These are phyloP conservation scores for Aspergillaceae sp. DNA, from an alignment of 2,329 filamentous ascomycete genomes.

Conservation along the genomic window DNA sequence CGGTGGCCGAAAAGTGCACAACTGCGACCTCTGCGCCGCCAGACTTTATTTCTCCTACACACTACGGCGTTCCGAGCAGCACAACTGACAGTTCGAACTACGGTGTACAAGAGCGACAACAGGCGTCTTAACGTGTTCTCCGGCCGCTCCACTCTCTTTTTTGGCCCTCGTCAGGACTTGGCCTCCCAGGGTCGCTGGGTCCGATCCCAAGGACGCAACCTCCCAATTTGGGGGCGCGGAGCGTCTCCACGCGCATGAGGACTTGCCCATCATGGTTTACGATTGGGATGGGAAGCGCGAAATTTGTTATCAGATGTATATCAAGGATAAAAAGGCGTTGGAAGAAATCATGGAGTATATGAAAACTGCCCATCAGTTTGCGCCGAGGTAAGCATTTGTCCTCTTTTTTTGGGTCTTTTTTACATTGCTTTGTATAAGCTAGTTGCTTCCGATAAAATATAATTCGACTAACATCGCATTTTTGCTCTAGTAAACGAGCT, in stretches of 20 bases:
- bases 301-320: constrained; percentile 63
- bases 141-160: constrained; percentile 10
- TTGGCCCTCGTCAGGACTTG: not conserved
- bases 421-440: not conserved
- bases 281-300: constrained; percentile 60
- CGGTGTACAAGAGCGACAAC: constrained; percentile 29
- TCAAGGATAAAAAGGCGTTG: constrained; percentile 63
- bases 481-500: constrained; percentile 53
- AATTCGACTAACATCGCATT: not conserved
- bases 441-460: no score
- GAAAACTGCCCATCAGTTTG: constrained; percentile 55
- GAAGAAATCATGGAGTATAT: constrained; percentile 68
- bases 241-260: constrained; percentile 7
- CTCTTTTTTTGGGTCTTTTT: not conserved
- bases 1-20: constrained; percentile 14
- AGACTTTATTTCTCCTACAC: constrained; percentile 5
- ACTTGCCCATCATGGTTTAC: constrained; percentile 41
- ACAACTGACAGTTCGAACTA: constrained; percentile 14
- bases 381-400: constrained; percentile 52
- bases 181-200: not conserved
- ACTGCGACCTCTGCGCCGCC: constrained; percentile 13
- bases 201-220: constrained; percentile 14
- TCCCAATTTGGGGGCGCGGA: constrained; percentile 16
- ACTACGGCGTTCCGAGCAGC: constrained; percentile 12
- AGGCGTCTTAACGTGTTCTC: constrained; percentile 16